Evolutionary conservation across 2,329 filamentous ascomycete species (phyloP), one percentile per base, ranked within the genome.

Genomic region (Aspergillus pseudoviridinutans): DNA sequence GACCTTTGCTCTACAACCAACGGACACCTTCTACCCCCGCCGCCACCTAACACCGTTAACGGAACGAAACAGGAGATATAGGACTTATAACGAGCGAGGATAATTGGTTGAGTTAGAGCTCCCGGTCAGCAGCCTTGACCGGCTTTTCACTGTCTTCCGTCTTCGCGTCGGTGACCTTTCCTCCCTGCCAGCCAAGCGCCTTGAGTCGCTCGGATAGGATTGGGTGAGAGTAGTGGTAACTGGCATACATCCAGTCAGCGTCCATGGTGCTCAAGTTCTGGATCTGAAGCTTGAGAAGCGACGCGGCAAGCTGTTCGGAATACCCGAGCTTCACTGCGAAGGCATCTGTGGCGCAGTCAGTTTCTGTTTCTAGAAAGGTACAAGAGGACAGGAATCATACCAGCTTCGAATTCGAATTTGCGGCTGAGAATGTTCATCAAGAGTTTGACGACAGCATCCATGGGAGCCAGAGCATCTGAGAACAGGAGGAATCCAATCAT

Each of bases 191-290:
- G 63, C 90, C 88, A 59, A 99, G 83, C 1, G 93, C 94, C 75
- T 90, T 91, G 68, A 99, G 82, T 68, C 94, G 87, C 83, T 99
- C 95, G 1, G 92, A 90, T 64, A 99, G 81, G 65, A 97, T 97
- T 1, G 94, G 94, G 78, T 99, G 94, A 25, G 93, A 97, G 82
- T 95, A 97, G 79, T 99, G 92, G 82, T 97, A 99, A 78, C 89
- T 95, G 54, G 94, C 94, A 76, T 96, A 99, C 84, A 97, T 87
- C 89, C 90, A 96, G 78, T 99, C 95, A 28, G 94, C 94, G 69
- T 99, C 94, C 93, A 99, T 97, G 60, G 91, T 95, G 77, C 91
- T 96, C 65, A 99, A 83, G 73, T 99, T 99, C 80, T 97, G 92
- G 70, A 97, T 91, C 78, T 99, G 95, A 53, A 99, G 89, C 81